Evolutionary conservation across 1,284 basidiomycete species (phyloP).

Genomic region (Tremellales sp.): DNA sequence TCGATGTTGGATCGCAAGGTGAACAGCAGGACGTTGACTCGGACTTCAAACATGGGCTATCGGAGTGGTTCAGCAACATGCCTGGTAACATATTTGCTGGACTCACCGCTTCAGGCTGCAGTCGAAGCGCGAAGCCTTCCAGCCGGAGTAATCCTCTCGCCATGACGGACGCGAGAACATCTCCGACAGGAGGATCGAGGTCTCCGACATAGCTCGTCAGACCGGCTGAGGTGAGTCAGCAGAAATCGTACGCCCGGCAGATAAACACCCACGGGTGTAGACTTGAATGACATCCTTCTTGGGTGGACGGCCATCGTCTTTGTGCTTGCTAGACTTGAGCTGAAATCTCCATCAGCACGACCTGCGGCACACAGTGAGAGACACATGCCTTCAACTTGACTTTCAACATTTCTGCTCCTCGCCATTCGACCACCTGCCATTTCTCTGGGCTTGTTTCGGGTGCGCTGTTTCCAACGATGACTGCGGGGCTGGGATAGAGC

Average conservation of each 20-base stretch:
- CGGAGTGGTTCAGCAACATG: background rate
- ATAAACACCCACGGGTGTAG: constrained; percentile 59
- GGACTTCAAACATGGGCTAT: constrained; percentile 43
- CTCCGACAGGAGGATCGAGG: constrained; percentile 75
- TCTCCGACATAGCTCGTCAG: constrained; percentile 68
- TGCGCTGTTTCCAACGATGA: constrained; percentile 53
- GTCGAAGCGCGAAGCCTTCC: constrained; percentile 58
- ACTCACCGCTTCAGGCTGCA: constrained; percentile 47
- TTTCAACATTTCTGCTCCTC: constrained; percentile 64
- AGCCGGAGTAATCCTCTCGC: constrained; percentile 75
- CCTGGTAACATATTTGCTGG: background rate
- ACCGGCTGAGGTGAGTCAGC: constrained; percentile 43
- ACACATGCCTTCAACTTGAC: constrained; percentile 61
- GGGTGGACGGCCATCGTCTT: constrained; percentile 56
- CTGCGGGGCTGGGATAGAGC: constrained; percentile 75
- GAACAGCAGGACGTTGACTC: constrained; percentile 81
- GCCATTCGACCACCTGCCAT: constrained; percentile 29
- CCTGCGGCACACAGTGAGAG: background rate
- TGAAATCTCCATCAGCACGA: constrained; percentile 15
- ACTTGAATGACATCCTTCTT: constrained; percentile 73
- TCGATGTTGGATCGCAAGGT: constrained; percentile 86
- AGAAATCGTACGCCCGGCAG: constrained; percentile 53
- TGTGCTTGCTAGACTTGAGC: constrained; percentile 37
- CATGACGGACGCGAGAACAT: constrained; percentile 71
- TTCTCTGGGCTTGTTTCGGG: constrained; percentile 23